Conservation (phyloP, 2,329 filamentous ascomycete species). For the Ophiostoma ulmi region DNA sequence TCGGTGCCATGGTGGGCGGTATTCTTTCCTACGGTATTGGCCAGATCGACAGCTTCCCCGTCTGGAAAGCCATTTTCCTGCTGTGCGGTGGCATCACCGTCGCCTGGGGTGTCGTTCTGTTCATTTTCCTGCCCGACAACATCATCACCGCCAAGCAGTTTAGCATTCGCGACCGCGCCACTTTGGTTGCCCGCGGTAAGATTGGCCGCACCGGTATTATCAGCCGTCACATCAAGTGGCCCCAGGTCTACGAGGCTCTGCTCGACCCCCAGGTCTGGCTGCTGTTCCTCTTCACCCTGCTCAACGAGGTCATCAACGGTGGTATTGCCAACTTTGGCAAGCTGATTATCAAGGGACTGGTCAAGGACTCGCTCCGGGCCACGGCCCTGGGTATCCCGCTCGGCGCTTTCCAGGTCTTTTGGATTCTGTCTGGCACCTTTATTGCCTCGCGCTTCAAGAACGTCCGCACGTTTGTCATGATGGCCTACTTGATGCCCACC, state of each 20-base stretch:
- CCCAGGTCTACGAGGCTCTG: slow-evolving; percentile 19
- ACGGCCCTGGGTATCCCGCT: slow-evolving; percentile 28
- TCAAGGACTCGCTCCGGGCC: slow-evolving; percentile 41
- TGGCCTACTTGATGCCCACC: slow-evolving; percentile 2
- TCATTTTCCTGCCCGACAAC: slow-evolving; percentile 21
- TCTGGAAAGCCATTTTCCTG: slow-evolving; percentile 31
- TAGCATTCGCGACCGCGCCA: slow-evolving; percentile 12
- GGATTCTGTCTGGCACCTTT: slow-evolving; percentile 17
- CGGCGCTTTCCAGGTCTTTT: slow-evolving; percentile 20
- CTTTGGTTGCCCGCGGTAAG: slow-evolving; percentile 16
- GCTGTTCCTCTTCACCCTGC: slow-evolving; percentile 18
- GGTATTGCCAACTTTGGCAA: slow-evolving; percentile 38
- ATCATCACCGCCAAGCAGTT: slow-evolving; percentile 15
- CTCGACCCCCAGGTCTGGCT: slow-evolving; percentile 21
- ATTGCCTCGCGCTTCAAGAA: slow-evolving; percentile 17
- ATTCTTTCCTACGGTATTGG: slow-evolving; percentile 15
- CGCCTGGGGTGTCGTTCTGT: slow-evolving; percentile 18
- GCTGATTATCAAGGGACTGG: slow-evolving; percentile 43
- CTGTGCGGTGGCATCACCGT: slow-evolving; percentile 20
- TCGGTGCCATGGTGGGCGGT: slow-evolving; percentile 15
- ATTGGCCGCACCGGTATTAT: slow-evolving; percentile 20
- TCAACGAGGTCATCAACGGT: slow-evolving; percentile 21
- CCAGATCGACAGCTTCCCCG: slow-evolving; percentile 17
- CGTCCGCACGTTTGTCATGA: slow-evolving; percentile 16
- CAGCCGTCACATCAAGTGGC: slow-evolving; percentile 17